These are phyloP conservation scores for Fraxinus nigra DNA, from an alignment of 305 asterid genomes.

Conservation along the genomic window DNA sequence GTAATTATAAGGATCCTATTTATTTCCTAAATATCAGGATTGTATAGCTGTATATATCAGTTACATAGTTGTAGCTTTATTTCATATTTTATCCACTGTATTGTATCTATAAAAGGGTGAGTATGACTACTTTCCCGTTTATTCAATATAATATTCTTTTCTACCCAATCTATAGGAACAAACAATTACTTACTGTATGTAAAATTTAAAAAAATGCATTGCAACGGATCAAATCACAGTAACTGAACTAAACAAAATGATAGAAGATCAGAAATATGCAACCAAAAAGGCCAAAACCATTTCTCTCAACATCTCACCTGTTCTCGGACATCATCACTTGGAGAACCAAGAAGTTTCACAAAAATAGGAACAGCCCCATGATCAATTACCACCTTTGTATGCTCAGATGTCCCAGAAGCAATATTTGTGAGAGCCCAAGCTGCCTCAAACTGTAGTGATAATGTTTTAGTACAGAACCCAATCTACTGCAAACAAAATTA, in stretches of 20 bases:
- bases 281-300: slow-evolving; percentile 3
- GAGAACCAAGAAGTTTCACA: slow-evolving; percentile 75
- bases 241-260: neutral
- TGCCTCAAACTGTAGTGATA: slow-evolving; percentile 65
- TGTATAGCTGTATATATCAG: no score
- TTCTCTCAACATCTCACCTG: slow-evolving; percentile 40
- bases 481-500: neutral
- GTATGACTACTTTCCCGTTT: no score
- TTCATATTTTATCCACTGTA: no score
- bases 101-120: no score
- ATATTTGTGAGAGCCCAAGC: slow-evolving; percentile 95
- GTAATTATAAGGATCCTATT: no score
- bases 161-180: neutral
- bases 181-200: neutral
- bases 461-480: neutral
- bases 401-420: slow-evolving; percentile 93
- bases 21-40: no score
- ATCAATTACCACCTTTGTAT: slow-evolving; percentile 83
- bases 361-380: slow-evolving; percentile 85
- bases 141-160: no score
- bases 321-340: slow-evolving; percentile 90
- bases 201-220: neutral
- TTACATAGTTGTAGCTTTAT: no score
- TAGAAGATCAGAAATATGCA: neutral
- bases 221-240: neutral